Base-by-base conservation (phyloP, 2,329 filamentous ascomycete species). In the Rhynchosporium graminicola region DNA sequence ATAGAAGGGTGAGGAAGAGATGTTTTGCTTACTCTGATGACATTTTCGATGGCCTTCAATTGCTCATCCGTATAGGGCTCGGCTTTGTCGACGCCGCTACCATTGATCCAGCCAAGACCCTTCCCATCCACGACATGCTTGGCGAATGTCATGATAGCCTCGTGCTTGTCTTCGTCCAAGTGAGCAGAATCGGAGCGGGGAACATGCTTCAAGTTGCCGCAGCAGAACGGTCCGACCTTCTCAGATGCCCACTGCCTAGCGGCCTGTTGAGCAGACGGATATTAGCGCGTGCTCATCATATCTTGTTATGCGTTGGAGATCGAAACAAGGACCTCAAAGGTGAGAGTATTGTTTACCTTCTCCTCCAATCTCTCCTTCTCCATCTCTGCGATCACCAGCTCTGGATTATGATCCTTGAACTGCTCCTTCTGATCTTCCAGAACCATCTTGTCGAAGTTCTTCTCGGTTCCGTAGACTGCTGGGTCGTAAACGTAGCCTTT, bases 91-190 rank as follows among this genome's bases (percentile, higher is more conserved):
- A 46, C n/a, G 4, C n/a, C 43, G n/a, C 26, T 10, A 10, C 33
- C 6, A 36, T 10, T 10, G 9, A 36, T 10, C 33, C 33, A 46
- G 43, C 20, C n/a, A 20, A 46, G 10, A 20, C 43, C 43, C n/a
- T 26, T 46, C 15, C 43, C 43, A 8, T 46, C 43, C 3, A 8
- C 13, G 20, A 51, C 2, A 15, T 50, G 33, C 43, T 46, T 50
- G 46, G 51, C 42, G 36, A 59, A 59, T 12, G 1, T 13, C 20
- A 50, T 29, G 33, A 59, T 59, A 4, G 20, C 33, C 3, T 59
- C 46, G 5, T 26, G 36, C 33, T 38, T 51, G 20, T 40, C 46
- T 2, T 59, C 57, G n/a, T 48, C 33, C 2, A 59, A 7, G 57
- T 51, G 26, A 5, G 31, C 45, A 6, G 57, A 38, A 13, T 26